Base-by-base conservation (phyloP, 306 rosid genomes). In the Cucurbita ficifolia region DNA sequence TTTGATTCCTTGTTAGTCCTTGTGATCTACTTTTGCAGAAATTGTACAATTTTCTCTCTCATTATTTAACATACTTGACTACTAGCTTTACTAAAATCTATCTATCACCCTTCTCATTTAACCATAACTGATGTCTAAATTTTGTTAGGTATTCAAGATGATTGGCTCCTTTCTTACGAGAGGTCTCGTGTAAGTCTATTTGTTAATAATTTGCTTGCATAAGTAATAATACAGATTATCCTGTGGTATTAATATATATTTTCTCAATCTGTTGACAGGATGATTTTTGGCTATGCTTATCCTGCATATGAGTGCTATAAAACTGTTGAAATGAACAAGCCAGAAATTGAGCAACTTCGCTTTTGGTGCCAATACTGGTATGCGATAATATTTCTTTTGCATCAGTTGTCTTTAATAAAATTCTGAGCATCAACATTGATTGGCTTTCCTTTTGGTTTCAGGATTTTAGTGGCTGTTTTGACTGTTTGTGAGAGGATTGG, bases 311-410 rank as follows among this genome's bases (percentile, higher is more conserved):
- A 92, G 83, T 92, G 96, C 83, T 92, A 85, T 72, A 92, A 92
- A 81, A 82, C 88, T 35, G 96, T 92, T 42, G 98, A 92, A 72
- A 88, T 76, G 86, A 89, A 88, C 80, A 86, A 76, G 79, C 92
- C 98, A 3, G 95, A 89, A 80, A 88, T 92, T 18, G 96, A 92
- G 68, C 87, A 86, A 42, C 96, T 92, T 75, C 95, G 86, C 82
- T 92, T 92, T 77, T 92, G 96, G 97, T 92, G 97, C 86, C 96
- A 92, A 79, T 92, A 92, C 75, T 92, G 97, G 97, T 92, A 85
- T 55, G 54, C 45, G 62, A 56, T 64, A 54, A 39, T 48, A 6
- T 49, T 13, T 57, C 6, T 18, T 65, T 70, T 40, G 5, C 38
- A 10, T 19, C 18, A 38, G 38, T 56, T 57, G 75, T 36, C 65